Evolutionary conservation across 306 rosid species (phyloP).

Genomic region (Mimosa bimucronata): DNA sequence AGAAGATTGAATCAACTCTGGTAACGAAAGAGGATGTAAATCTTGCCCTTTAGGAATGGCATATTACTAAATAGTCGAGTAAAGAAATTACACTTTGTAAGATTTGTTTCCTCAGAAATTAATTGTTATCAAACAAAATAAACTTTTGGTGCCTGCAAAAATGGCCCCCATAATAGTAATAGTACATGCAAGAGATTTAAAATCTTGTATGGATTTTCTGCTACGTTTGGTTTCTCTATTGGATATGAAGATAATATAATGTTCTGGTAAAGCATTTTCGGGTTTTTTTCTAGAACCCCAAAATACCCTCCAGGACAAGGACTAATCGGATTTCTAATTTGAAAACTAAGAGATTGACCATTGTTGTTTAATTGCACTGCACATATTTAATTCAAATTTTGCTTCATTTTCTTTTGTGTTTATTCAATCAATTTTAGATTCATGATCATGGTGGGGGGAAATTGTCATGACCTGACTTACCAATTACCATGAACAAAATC

Average conservation of each 20-base stretch:
- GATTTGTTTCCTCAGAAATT: neutral
- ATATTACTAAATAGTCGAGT: neutral
- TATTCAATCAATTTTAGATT: neutral
- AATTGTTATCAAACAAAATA: conserved; percentile 23
- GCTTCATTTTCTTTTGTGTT: neutral
- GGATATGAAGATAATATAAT: conserved; percentile 13
- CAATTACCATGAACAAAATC: neutral
- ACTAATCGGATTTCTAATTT: neutral
- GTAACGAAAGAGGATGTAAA: conserved; percentile 10
- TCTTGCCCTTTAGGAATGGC: neutral
- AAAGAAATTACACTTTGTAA: conserved; percentile 4
- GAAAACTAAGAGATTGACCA: conserved; percentile 17
- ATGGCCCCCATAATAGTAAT: neutral
- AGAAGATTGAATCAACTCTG: neutral
- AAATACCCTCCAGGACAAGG: neutral
- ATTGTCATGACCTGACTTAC: conserved; percentile 27
- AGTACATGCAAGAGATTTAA: neutral
- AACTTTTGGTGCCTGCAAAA: neutral
- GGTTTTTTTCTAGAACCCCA: neutral
- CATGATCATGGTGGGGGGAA: conserved; percentile 23
- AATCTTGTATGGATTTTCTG: neutral
- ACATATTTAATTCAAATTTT: conserved; percentile 4
- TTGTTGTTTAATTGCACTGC: conserved; percentile 14
- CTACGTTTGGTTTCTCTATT: conserved; percentile 5
- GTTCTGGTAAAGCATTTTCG: conserved; percentile 5